A percentile compares a stretch with the other conserved stretches of the same genome.
Conservation (phyloP, 2,329 filamentous ascomycete species). For the Pestalotiopsis sp. region DNA sequence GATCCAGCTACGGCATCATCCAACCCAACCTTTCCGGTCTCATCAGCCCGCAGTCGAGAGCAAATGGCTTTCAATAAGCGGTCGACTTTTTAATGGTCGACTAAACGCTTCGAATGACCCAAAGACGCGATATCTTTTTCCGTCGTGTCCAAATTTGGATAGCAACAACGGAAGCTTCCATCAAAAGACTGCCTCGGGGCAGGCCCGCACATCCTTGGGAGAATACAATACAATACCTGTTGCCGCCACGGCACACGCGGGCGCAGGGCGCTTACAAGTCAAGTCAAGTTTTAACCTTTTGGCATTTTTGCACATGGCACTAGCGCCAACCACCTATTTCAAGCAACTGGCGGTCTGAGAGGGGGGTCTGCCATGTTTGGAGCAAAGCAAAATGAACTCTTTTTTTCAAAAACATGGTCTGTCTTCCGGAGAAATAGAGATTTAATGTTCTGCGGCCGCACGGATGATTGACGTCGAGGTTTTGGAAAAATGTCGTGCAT, state of each 20-base stretch:
- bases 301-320: background rate
- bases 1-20: background rate
- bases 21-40: background rate
- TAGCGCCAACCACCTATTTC: background rate
- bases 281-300: background rate
- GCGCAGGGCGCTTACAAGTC: slow-evolving; percentile 1
- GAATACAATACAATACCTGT: background rate
- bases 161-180: background rate
- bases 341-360: background rate
- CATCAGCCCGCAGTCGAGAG: background rate
- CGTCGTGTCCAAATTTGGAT: background rate
- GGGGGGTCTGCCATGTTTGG: background rate
- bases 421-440: background rate
- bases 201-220: background rate
- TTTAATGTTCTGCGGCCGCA: background rate
- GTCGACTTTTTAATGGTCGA: background rate
- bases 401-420: background rate
- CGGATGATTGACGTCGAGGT: background rate
- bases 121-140: background rate
- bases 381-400: background rate
- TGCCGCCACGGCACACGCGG: background rate
- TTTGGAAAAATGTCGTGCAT: background rate
- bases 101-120: background rate
- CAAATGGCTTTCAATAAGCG: background rate
- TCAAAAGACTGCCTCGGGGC: background rate